These are phyloP conservation scores for Lagenidium giganteum DNA, from an alignment of 352 stramenopile species.

Conservation along the genomic window DNA sequence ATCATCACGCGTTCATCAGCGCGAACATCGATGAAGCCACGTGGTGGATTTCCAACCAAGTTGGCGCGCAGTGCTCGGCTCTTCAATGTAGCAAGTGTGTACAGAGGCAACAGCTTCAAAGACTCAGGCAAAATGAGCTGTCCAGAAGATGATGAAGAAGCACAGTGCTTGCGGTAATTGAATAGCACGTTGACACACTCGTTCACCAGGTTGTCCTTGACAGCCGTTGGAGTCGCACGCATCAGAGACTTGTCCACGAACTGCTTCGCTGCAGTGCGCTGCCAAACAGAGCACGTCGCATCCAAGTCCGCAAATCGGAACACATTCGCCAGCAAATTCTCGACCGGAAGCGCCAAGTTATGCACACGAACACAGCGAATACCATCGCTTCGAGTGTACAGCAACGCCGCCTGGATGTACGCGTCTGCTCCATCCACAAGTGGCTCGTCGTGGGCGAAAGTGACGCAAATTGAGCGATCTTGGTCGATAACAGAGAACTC, in stretches of 20 bases:
- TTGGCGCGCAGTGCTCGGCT: slow-evolving; percentile 83
- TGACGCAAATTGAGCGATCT: slow-evolving; percentile 81
- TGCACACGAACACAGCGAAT: slow-evolving; percentile 89
- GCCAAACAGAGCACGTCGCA: slow-evolving; percentile 81
- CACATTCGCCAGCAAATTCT: slow-evolving; percentile 77
- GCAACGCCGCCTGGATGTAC: slow-evolving; percentile 85
- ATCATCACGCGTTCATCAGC: slow-evolving; percentile 86
- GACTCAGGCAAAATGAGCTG: slow-evolving; percentile 91
- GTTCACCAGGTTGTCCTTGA: slow-evolving; percentile 81
- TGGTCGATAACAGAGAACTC: slow-evolving; percentile 86
- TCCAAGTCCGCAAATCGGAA: slow-evolving; percentile 88
- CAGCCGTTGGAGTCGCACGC: slow-evolving; percentile 59
- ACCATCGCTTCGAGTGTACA: slow-evolving; percentile 85
- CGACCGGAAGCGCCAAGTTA: slow-evolving; percentile 80
- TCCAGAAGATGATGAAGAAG: slow-evolving; percentile 83
- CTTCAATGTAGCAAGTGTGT: slow-evolving; percentile 86
- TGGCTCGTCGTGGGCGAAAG: slow-evolving; percentile 85
- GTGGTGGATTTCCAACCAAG: slow-evolving; percentile 65
- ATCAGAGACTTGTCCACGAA: slow-evolving; percentile 82
- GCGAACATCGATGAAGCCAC: slow-evolving; percentile 81
- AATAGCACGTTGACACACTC: slow-evolving; percentile 85
- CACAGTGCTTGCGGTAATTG: slow-evolving; percentile 90
- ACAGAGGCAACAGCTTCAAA: slow-evolving; percentile 87
- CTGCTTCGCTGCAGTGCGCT: slow-evolving; percentile 68
- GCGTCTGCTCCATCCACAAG: slow-evolving; percentile 65